Evolutionary conservation across 805 yeast species (phyloP).

Genomic region (Teunomyces lycoperdinae): DNA sequence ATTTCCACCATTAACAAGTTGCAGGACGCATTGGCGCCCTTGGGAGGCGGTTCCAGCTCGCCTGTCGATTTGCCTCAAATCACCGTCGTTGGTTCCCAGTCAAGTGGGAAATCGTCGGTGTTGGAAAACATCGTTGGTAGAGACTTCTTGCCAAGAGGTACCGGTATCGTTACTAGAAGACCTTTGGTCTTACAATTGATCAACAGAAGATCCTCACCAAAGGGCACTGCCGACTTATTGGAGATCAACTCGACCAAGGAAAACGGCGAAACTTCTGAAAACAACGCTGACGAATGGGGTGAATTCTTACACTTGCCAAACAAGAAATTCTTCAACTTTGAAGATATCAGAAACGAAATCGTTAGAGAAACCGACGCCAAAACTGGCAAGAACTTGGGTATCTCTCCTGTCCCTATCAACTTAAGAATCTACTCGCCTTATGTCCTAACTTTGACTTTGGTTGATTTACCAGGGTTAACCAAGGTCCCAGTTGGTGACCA

Average conservation of each 20-base stretch:
- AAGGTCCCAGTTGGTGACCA: constrained; percentile 99
- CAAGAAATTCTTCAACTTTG: constrained; percentile 81
- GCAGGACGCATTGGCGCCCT: constrained; percentile 79
- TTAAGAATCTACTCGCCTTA: constrained; percentile 91
- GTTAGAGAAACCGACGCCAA: constrained; percentile 87
- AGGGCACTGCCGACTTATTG: constrained; percentile 35
- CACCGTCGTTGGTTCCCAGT: constrained; percentile 93
- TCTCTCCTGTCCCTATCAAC: constrained; percentile 89
- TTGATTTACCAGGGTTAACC: constrained; percentile 95
- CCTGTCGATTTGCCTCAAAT: constrained; percentile 92
- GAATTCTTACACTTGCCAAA: constrained; percentile 93
- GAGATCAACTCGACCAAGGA: constrained; percentile 43
- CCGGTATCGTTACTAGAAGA: constrained; percentile 89
- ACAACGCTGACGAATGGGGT: constrained; percentile 90
- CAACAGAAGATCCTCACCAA: constrained; percentile 48
- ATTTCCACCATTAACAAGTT: constrained; percentile 77
- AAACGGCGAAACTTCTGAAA: constrained; percentile 56
- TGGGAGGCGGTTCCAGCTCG: constrained; percentile 60
- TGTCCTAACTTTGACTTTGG: constrained; percentile 88
- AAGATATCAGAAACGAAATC: constrained; percentile 85
- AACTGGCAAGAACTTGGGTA: constrained; percentile 81
- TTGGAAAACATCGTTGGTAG: constrained; percentile 89
- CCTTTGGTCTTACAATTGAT: constrained; percentile 81
- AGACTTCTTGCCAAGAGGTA: constrained; percentile 88
- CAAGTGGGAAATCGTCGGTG: constrained; percentile 86